Conservation (phyloP, 768 basidiomycete species). For the Collybiopsis confluens region DNA sequence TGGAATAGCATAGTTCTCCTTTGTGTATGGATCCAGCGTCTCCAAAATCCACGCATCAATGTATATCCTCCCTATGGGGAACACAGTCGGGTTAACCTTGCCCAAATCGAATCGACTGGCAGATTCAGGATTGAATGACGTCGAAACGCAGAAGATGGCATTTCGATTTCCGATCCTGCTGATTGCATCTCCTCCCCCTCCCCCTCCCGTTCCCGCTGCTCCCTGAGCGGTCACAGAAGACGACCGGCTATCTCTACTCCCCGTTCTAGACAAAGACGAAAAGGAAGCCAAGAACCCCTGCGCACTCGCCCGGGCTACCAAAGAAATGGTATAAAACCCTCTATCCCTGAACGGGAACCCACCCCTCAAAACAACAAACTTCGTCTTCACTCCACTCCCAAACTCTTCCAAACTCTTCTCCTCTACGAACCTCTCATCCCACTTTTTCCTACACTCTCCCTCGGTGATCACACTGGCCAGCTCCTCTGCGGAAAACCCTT, state of each 20-base stretch:
- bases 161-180: constrained; percentile 32
- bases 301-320: constrained; percentile 59
- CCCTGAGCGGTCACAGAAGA: background rate
- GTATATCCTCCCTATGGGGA: constrained; percentile 78
- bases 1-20: constrained; percentile 91
- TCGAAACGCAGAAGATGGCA: constrained; percentile 77
- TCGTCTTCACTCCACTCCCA: constrained; percentile 68
- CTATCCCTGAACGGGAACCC: constrained; percentile 90
- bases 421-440: constrained; percentile 87
- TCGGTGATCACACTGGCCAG: constrained; percentile 69
- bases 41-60: constrained; percentile 96
- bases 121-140: constrained; percentile 74
- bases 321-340: constrained; percentile 78
- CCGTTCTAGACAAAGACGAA: constrained; percentile 14
- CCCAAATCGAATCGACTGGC: constrained; percentile 46
- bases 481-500: constrained; percentile 92
- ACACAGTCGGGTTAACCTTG: constrained; percentile 72
- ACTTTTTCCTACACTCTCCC: constrained; percentile 67
- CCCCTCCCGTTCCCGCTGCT: constrained; percentile 16
- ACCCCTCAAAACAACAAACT: constrained; percentile 69
- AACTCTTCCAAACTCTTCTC: constrained; percentile 68
- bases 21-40: constrained; percentile 92
- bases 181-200: constrained; percentile 23
- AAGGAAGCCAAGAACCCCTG: constrained; percentile 19
- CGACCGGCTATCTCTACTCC: background rate